phyloP scores from a whole-genome alignment of 1,284 basidiomycete species.

The Chalciporus sp. region DNA sequence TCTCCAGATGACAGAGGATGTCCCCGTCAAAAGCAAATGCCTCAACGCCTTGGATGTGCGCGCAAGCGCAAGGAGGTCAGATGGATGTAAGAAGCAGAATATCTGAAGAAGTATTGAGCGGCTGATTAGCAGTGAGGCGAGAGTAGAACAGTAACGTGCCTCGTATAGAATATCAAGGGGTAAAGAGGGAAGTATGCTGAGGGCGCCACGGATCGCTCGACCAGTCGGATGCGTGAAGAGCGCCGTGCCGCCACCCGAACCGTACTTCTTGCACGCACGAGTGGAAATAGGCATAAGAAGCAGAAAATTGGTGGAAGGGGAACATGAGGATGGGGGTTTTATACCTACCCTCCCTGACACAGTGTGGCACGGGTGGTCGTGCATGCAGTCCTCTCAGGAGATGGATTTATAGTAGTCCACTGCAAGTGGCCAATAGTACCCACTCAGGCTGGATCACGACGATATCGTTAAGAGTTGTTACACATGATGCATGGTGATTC shows the following conservation, averaged over 20 bases:
- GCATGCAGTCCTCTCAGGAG: background rate
- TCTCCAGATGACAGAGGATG: slow-evolving; percentile 30
- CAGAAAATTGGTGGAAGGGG: background rate
- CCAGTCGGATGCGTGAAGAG: background rate
- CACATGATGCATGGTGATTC: background rate
- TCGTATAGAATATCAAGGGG: slow-evolving; percentile 32
- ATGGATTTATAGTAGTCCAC: background rate
- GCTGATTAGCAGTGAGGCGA: background rate
- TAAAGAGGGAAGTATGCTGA: slow-evolving; percentile 24
- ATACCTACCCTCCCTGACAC: background rate
- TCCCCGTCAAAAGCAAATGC: slow-evolving; percentile 27
- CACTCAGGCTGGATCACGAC: no score
- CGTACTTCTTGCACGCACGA: background rate
- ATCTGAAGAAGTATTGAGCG: slow-evolving; percentile 23
- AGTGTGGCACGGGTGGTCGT: background rate
- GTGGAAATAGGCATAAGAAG: slow-evolving; percentile 13
- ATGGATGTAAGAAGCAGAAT: slow-evolving; percentile 28
- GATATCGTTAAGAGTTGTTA: background rate
- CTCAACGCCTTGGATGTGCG: slow-evolving; percentile 34
- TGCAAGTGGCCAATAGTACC: background rate
- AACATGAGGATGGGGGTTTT: slow-evolving; percentile 1
- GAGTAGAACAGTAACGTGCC: slow-evolving; percentile 3
- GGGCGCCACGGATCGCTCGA: slow-evolving; percentile 24
- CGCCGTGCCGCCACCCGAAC: background rate
- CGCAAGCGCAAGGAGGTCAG: slow-evolving; percentile 34